Conservation (phyloP, 805 yeast species). For the Ogataea nonfermentans region DNA sequence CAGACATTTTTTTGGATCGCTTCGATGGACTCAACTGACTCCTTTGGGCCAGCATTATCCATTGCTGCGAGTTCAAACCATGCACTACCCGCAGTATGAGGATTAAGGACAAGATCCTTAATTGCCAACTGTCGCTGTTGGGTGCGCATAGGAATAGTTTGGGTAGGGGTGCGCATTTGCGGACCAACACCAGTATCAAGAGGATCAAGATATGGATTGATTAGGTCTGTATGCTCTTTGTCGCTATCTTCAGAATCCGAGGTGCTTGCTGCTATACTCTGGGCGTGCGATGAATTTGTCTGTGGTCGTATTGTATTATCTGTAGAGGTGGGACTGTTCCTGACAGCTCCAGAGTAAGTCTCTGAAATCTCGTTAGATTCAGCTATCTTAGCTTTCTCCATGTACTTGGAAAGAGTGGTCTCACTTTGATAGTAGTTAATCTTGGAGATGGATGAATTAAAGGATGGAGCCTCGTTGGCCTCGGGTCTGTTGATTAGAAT, state of each 20-base stretch:
- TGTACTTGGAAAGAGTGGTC: slow-evolving; percentile 13
- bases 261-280: background rate
- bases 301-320: slow-evolving; percentile 13
- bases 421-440: slow-evolving; percentile 25
- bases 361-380: background rate
- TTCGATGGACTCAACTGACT: slow-evolving; percentile 7
- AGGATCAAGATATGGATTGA: slow-evolving; percentile 15
- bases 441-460: slow-evolving; percentile 24
- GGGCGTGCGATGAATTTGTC: background rate
- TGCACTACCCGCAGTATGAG: slow-evolving; percentile 19
- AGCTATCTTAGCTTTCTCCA: slow-evolving; percentile 10
- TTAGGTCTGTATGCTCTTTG: slow-evolving; percentile 6
- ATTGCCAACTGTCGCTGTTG: slow-evolving; percentile 30
- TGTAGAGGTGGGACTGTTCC: slow-evolving; percentile 6
- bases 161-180: slow-evolving; percentile 1
- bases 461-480: slow-evolving; percentile 9
- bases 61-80: slow-evolving; percentile 23
- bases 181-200: slow-evolving; percentile 3
- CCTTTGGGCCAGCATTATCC: slow-evolving; percentile 1
- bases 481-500: slow-evolving; percentile 21
- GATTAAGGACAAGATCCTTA: slow-evolving; percentile 19
- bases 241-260: slow-evolving; percentile 8
- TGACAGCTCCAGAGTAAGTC: background rate
- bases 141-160: slow-evolving; percentile 27
- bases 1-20: slow-evolving; percentile 17